Conservation (phyloP, 495 filamentous ascomycete genomes). For the Cercophora samala region DNA sequence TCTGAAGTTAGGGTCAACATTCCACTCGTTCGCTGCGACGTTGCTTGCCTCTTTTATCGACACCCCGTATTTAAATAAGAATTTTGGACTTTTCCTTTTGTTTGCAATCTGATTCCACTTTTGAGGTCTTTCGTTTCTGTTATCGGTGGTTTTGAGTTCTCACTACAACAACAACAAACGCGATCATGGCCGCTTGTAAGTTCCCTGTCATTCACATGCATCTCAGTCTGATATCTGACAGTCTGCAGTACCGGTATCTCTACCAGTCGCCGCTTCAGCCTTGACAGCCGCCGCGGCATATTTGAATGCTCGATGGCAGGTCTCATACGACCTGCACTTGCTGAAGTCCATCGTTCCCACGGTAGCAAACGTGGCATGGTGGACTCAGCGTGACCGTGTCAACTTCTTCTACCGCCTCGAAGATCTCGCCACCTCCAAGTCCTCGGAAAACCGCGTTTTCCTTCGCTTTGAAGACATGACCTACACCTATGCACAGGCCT, state of each 20-base stretch:
- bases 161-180: not conserved
- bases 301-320: conserved; percentile 66
- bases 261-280: conserved; percentile 59
- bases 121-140: no score
- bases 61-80: not conserved
- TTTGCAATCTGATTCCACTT: no score
- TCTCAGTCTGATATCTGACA: not conserved
- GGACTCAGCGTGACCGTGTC: conserved; percentile 55
- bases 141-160: not conserved
- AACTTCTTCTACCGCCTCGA: conserved; percentile 84
- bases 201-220: not conserved
- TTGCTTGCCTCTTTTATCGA: not conserved
- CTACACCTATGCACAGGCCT: conserved; percentile 81
- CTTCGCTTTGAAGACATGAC: conserved; percentile 70
- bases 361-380: conserved; percentile 38
- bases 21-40: not conserved
- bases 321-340: conserved; percentile 63
- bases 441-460: conserved; percentile 56
- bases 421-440: conserved; percentile 55
- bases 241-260: conserved; percentile 14
- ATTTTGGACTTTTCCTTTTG: no score
- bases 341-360: conserved; percentile 50
- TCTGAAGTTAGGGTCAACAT: not conserved
- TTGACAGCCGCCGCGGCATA: conserved; percentile 71
- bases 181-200: conserved; percentile 2